These are phyloP conservation scores for Boletus huronensis DNA, from an alignment of 768 basidiomycete genomes.

Conservation along the genomic window DNA sequence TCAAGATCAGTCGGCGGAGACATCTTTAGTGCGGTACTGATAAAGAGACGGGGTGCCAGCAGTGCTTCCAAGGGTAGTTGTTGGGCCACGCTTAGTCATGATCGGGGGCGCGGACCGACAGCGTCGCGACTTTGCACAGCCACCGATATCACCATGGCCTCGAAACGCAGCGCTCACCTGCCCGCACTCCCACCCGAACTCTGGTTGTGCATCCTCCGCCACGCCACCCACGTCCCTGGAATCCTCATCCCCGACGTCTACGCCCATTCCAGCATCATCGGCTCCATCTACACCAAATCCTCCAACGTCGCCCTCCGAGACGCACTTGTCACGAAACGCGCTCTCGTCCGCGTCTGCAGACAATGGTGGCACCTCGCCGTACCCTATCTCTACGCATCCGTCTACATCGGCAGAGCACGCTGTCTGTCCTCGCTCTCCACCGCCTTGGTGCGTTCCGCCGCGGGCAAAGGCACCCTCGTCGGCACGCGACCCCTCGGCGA, in stretches of 20 bases:
- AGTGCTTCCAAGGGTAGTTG: neutral
- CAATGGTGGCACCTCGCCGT: slow-evolving; percentile 28
- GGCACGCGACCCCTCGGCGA: slow-evolving; percentile 17
- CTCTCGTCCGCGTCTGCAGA: slow-evolving; percentile 29
- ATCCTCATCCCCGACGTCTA: slow-evolving; percentile 26
- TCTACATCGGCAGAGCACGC: slow-evolving; percentile 19
- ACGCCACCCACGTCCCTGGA: slow-evolving; percentile 19
- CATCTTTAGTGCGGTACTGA: slow-evolving; percentile 4
- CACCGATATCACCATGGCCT: neutral
- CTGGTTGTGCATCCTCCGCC: slow-evolving; percentile 24
- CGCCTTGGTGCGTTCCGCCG: slow-evolving; percentile 9
- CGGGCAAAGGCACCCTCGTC: slow-evolving; percentile 8
- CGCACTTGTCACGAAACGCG: slow-evolving; percentile 25
- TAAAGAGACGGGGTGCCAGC: neutral
- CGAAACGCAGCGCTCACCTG: neutral
- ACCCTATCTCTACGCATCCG: slow-evolving; percentile 23
- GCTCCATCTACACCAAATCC: slow-evolving; percentile 1
- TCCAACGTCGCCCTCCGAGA: slow-evolving; percentile 8
- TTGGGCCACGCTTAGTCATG: too few species aligned
- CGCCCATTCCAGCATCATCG: slow-evolving; percentile 7
- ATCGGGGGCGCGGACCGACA: too few species aligned
- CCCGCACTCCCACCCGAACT: slow-evolving; percentile 21
- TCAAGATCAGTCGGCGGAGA: slow-evolving; percentile 49
- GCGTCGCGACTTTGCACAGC: neutral
- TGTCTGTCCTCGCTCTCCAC: slow-evolving; percentile 18